Percentiles rank a stretch among this genome's conserved stretches.
Conservation (phyloP, 1,139 yeast genomes). For the Geotrichum europaeum region DNA sequence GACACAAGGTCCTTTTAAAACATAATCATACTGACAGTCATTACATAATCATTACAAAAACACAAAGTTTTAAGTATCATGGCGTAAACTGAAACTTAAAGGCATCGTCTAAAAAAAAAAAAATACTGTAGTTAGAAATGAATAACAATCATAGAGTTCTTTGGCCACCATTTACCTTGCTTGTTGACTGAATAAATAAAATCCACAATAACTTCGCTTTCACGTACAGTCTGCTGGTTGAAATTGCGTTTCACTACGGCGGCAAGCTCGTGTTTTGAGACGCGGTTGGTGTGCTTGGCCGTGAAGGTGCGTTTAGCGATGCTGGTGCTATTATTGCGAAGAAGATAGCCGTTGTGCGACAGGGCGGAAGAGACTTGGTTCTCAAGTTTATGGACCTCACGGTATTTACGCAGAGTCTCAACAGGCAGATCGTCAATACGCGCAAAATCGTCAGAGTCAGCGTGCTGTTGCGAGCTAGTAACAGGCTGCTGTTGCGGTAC, state of each 20-base stretch:
- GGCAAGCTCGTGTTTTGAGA: slow-evolving; percentile 53
- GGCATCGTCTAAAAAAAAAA: slow-evolving; percentile 27
- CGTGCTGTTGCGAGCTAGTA: slow-evolving; percentile 14
- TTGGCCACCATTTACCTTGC: slow-evolving; percentile 41
- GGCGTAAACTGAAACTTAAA: slow-evolving; percentile 35
- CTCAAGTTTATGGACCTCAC: slow-evolving; percentile 42
- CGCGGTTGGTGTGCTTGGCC: slow-evolving; percentile 40
- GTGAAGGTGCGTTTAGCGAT: slow-evolving; percentile 56
- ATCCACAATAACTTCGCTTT: slow-evolving; percentile 71
- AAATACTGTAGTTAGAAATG: not conserved
- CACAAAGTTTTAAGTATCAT: not conserved
- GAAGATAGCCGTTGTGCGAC: slow-evolving; percentile 54
- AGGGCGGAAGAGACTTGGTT: slow-evolving; percentile 43
- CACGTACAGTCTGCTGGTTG: slow-evolving; percentile 54
- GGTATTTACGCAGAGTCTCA: slow-evolving; percentile 52
- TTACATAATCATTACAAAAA: too few relatives aligned
- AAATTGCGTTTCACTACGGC: slow-evolving; percentile 58
- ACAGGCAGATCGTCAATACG: slow-evolving; percentile 57
- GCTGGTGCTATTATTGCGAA: slow-evolving; percentile 53
- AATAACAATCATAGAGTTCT: not conserved
- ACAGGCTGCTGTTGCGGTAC: slow-evolving; percentile 2
- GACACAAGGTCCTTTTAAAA: not conserved
- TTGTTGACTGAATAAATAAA: slow-evolving; percentile 71
- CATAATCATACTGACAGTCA: not conserved
- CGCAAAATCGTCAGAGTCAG: slow-evolving; percentile 25